These are phyloP conservation scores for Hericium alpestre DNA, from an alignment of 768 basidiomycete genomes.

Conservation along the genomic window DNA sequence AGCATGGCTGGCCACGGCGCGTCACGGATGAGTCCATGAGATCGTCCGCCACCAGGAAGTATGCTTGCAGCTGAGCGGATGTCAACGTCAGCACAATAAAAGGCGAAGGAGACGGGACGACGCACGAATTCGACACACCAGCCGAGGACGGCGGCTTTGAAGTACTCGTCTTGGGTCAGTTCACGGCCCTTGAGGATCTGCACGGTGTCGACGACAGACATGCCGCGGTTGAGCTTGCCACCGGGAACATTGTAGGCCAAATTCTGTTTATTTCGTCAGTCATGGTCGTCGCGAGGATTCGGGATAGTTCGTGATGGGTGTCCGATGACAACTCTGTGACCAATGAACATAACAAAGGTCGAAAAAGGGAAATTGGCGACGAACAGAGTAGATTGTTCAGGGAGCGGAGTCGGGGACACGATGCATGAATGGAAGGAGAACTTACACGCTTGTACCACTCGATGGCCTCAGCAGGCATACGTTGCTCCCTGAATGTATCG, in stretches of 20 bases:
- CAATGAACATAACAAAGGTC: no score
- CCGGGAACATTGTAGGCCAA: conserved; percentile 92
- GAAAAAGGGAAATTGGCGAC: no score
- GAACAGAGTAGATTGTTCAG: no score
- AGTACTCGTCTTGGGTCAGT: conserved; percentile 76
- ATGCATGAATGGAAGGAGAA: conserved; percentile 5
- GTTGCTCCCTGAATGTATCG: conserved; percentile 50
- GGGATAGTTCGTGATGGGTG: no score
- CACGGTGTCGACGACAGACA: conserved; percentile 89
- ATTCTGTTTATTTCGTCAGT: conserved; percentile 36
- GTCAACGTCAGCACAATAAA: not conserved
- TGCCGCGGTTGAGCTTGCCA: conserved; percentile 93
- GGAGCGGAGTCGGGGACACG: no score
- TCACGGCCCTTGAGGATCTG: conserved; percentile 71
- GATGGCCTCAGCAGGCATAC: conserved; percentile 76
- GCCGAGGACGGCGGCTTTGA: conserved; percentile 78
- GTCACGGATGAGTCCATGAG: conserved; percentile 96
- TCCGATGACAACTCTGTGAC: no score
- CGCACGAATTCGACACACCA: conserved; percentile 94
- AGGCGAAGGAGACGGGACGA: conserved; percentile 9
- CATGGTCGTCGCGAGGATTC: not conserved
- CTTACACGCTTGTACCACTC: conserved; percentile 78
- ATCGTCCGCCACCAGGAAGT: conserved; percentile 94
- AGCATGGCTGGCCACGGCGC: conserved; percentile 89
- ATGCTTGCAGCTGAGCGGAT: conserved; percentile 74